Evolutionary conservation across 2,329 filamentous ascomycete genomes (phyloP), one percentile per base, ranked within the genome.

Genomic region (Beauveria sp.): DNA sequence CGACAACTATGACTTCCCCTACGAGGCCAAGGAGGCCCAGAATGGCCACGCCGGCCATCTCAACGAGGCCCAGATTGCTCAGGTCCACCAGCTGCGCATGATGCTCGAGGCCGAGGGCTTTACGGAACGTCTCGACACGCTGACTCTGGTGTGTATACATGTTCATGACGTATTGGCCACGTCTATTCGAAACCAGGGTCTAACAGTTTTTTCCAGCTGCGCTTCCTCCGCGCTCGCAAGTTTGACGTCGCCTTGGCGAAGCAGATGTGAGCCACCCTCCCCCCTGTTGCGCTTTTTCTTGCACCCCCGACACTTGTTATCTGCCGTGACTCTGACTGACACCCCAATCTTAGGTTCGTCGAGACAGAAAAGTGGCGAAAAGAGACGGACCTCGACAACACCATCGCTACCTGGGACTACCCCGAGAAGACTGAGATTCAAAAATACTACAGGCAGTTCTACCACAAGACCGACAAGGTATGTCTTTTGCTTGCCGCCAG

Each of bases 371-470:
- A 89, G 73, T 99, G 95, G 95, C 87, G 95, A 75, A 87, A 88
- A 75, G 86, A 93, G 62, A 95, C 89, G 67, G 86, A 89, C 65
- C 89, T 96, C 38, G 91, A 97, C 77, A 83, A 93, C 66, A 83
- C 91, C 43, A 85, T 93, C 60, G 86, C 85, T 65, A 88, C 79
- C 68, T 96, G 96, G 81, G 87, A 95, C 64, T 97, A 96, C 80
- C 82, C 83, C 66, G 93, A 97, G 83, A 95, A 93, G 77, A 71
- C 84, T 61, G 75, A 93, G 73, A 84, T 99, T 63, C 90, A 90
- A 76, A 81, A 93, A 77, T 96, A 90, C 82, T 99, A 99, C 79
- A 91, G 91, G 53, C 95, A 99, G 79, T 99, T 95, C 82, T 99
- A 99, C 81, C 95, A 99, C 85, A 97, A 97, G 81, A 93, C 87